Evolutionary conservation across 768 basidiomycete species (phyloP), one percentile per base, ranked within the genome.

Genomic region (Rhodosporidiobolus sp.): DNA sequence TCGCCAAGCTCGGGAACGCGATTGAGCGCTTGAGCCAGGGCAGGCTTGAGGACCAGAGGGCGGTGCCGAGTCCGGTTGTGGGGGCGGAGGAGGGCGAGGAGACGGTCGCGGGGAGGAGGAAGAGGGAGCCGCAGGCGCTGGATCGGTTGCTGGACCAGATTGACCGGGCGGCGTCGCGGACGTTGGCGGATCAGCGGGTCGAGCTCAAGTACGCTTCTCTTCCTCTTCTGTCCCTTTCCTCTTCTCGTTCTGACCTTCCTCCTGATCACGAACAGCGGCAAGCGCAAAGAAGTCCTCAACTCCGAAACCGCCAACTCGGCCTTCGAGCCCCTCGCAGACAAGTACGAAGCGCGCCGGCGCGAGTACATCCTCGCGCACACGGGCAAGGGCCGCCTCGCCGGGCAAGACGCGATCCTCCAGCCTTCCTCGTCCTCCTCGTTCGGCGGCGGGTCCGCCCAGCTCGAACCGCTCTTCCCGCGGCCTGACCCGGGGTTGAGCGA

Each of bases 121-220:
- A 45, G 32, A n/a, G 45, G 17, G 64, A 92, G 59, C 89, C 92
- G 57, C 84, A 83, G n/a, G 86, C 92, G 76, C 78, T 92, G 26
- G 87, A 89, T 34, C 80, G 90, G 65, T 32, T 76, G 70, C 82
- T 93, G 49, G 77, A 75, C 12, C 62, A 74, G 57, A 78, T 78
- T 24, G 87, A 87, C 53, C 88, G 86, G 74, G 90, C 90, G 1
- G 88, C 88, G 0, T 85, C 86, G 50, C 83, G 91, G 60, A 87
- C 86, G 64, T 77, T 92, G 62, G 84, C 82, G 34, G 85, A 89
- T 76, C 92, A 94, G 79, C 85, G 88, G 4, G 89, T 89, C 38
- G 87, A 75, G 28, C 69, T 75, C 53, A 65, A 63, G 73, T 71
- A n/a, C n/a, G 72, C n/a, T n/a, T 52, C 35, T 20, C 26, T 32